Evolutionary conservation across 495 filamentous ascomycete species (phyloP), one percentile per base, ranked within the genome.

Genomic region (Lepidopterella palustris): DNA sequence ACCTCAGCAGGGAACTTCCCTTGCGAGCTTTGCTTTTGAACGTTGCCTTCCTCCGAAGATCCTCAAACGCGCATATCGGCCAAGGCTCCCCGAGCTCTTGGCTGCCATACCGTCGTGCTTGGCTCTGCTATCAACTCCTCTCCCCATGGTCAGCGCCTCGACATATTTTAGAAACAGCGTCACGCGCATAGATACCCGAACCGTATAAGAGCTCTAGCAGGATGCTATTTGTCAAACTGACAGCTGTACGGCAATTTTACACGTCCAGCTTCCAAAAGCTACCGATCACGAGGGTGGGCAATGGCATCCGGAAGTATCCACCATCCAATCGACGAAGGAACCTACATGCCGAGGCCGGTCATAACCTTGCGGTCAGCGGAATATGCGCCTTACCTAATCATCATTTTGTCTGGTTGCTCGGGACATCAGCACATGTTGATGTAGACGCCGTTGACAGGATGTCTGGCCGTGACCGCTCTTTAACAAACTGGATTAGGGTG

Each of bases 281-380:
- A 6, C 13, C 18, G 35, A 11, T 42, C 13, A 42, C 35, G 35
- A n/a, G n/a, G n/a, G n/a, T 42, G 39, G 20, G 1, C 39, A 50
- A 13, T 24, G 47, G 25, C 21, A 13, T 15, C 26, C 5, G 8
- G 20, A 50, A 15, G 9, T 50, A 18, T 25, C 25, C 25, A 23
- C 47, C 6, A 6, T 21, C 21, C 25, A 25, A 50, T 50, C 47
- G 24, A 21, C 8, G 0, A 23, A 24, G 47, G 26, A 25, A 6
- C 26, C 18, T 50, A 24, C 47, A 50, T 9, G 47, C 47, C 47
- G 26, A 50, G 47, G 5, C 15, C 47, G 21, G 3, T 24, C 47
- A 50, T 25, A 24, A 50, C 21, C 25, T 15, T 50, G 47, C 47
- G 47, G 47, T 50, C 47, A 50, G 47, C 47, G 47, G 47, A 50